phyloP scores from a whole-genome alignment of 164 flowering plant species.

The Umbellularia californica region DNA sequence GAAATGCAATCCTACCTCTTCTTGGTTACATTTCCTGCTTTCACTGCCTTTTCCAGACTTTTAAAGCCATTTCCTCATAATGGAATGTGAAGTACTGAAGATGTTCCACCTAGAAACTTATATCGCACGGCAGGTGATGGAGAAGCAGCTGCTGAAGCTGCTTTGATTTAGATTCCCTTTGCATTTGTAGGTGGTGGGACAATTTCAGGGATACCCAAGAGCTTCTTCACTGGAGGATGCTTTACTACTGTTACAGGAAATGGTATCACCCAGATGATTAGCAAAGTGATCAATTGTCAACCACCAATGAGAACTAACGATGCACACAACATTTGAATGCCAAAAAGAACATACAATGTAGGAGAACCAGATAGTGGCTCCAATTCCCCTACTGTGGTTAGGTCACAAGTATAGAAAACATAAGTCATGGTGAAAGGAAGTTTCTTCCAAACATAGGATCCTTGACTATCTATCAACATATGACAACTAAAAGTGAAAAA shows the following conservation, averaged over 20 bases:
- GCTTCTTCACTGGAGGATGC: slow-evolving; percentile 17
- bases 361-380: too few relatives aligned
- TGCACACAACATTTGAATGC: neutral
- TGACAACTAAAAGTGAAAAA: too few relatives aligned
- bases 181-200: neutral
- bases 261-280: neutral
- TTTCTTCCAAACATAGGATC: too few relatives aligned
- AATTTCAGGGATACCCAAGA: slow-evolving; percentile 13
- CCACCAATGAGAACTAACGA: too few relatives aligned
- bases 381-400: too few relatives aligned
- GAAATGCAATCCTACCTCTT: slow-evolving; percentile 1
- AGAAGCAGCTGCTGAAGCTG: neutral
- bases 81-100: slow-evolving; percentile 8
- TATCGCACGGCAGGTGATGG: neutral
- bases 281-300: too few relatives aligned
- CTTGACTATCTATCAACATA: too few relatives aligned
- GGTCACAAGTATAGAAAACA: too few relatives aligned
- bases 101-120: neutral
- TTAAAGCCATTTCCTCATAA: slow-evolving; percentile 11
- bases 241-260: slow-evolving; percentile 12
- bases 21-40: slow-evolving; percentile 10
- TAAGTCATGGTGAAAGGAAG: too few relatives aligned
- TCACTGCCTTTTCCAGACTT: slow-evolving; percentile 13
- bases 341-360: neutral
- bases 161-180: neutral